A percentile compares a stretch with the other conserved stretches of the same genome.
Conservation (phyloP, 1,139 yeast species). For the Protomyces lactucae-debilis region DNA sequence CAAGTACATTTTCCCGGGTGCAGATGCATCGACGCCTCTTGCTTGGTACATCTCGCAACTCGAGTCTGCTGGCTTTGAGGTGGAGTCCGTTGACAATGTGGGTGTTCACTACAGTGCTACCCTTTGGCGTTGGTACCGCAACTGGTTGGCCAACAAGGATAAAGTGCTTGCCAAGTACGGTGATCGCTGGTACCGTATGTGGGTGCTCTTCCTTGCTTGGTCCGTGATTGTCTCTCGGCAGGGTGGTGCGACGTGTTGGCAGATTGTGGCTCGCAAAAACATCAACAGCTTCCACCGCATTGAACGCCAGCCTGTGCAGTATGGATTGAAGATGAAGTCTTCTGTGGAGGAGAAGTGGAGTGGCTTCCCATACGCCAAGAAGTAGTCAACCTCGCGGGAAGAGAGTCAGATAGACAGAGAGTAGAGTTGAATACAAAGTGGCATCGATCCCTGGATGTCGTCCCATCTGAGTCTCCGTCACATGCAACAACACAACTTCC, state of each 20-base stretch:
- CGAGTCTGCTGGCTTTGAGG: conserved; percentile 83
- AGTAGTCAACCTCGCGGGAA: neutral
- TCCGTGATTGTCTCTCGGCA: conserved; percentile 84
- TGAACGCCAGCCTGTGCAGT: conserved; percentile 72
- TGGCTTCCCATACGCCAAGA: conserved; percentile 17
- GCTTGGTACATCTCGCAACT: conserved; percentile 72
- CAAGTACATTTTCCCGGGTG: conserved; percentile 95
- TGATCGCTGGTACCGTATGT: conserved; percentile 82
- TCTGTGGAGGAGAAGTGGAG: conserved; percentile 15
- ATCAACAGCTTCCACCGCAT: conserved; percentile 78
- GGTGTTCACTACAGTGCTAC: conserved; percentile 93
- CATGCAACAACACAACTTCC: neutral
- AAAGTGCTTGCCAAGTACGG: conserved; percentile 77
- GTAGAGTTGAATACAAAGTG: neutral
- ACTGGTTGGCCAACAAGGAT: conserved; percentile 84
- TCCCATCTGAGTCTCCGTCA: neutral
- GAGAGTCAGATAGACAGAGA: neutral
- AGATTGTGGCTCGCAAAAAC: conserved; percentile 85
- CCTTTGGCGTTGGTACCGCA: conserved; percentile 91
- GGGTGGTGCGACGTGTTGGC: conserved; percentile 90
- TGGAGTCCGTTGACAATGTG: conserved; percentile 75
- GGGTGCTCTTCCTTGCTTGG: conserved; percentile 79
- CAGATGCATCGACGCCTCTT: conserved; percentile 92
- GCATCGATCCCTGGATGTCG: neutral
- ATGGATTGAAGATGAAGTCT: conserved; percentile 55